Base-by-base conservation (phyloP, 2,329 filamentous ascomycete species). In the Aspergillus glaucus region DNA sequence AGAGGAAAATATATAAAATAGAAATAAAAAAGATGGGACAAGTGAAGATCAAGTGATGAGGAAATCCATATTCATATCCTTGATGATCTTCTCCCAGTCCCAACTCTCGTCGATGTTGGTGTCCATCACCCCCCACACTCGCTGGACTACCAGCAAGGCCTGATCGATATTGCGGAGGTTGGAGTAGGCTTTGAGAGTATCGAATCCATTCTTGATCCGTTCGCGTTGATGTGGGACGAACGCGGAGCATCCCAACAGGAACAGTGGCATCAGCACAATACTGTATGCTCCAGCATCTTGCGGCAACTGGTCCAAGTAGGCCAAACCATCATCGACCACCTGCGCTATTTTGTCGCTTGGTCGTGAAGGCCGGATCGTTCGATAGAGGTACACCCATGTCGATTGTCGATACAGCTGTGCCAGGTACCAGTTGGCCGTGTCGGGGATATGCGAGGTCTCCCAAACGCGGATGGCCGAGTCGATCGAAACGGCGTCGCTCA, bases 401-500 rank as follows among this genome's bases (percentile, higher is more conserved):
- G 78, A 80, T 59, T 83, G 80, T 10, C 79, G 74, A 61, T 84
- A 84, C 5, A 83, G 67, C 64, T 82, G 77, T 1, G 79, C 79
- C 41, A 80, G 73, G 28, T 70, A 75, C 65, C 75, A 80, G 48
- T 80, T 79, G 4, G 77, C 71, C 4, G 76, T 75, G 39, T 76
- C 73, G 2, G 72, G 68, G 9, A 69, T 60, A 50, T 81, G 77
- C 0, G 71, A 73, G 2, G 88, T 87, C 21, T 79, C 77, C 90
- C 90, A 95, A 12, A 80, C 78, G 5, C 83, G 79, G 46, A 95
- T 84, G 4, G 80, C 83, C 12, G 79, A 78, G 56, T 94, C 86
- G 58, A 95, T 90, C 46, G 84, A 81, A 5, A 86, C 82, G 0
- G 87, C 88, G 42, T 81, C 80, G 58, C 84, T 85, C 8, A 93